Conservation (phyloP, 805 yeast species). For the Metschnikowia borealis region DNA sequence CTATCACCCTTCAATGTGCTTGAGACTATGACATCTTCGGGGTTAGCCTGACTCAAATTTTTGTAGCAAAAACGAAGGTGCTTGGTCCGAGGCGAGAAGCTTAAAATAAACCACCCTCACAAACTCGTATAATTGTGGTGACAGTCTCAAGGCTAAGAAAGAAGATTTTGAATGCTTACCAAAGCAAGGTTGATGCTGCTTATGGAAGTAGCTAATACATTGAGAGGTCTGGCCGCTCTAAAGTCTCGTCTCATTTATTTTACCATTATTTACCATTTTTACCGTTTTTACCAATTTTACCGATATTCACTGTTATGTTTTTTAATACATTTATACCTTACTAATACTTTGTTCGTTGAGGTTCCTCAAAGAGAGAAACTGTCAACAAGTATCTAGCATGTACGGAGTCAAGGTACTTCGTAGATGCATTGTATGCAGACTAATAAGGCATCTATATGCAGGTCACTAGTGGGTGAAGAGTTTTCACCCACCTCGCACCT, state of each 20-base stretch:
- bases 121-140: slow-evolving; percentile 22
- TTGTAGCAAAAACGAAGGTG: slow-evolving; percentile 20
- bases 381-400: no score
- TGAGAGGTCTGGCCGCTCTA: not conserved
- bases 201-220: slow-evolving; percentile 30
- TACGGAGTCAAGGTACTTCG: no score
- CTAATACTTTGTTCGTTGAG: no score
- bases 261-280: no score
- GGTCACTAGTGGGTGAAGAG: no score
- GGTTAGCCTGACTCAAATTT: slow-evolving; percentile 18
- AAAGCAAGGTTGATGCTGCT: slow-evolving; percentile 62
- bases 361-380: no score
- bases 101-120: slow-evolving; percentile 31
- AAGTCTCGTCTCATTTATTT: not conserved
- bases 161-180: slow-evolving; percentile 70
- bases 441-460: no score
- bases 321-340: no score
- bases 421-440: no score
- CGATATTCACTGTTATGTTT: no score
- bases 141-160: slow-evolving; percentile 49
- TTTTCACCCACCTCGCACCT: no score
- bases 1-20: slow-evolving; percentile 19
- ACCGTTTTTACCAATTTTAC: no score
- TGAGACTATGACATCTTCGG: slow-evolving; percentile 24
- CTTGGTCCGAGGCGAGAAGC: slow-evolving; percentile 18